These are phyloP conservation scores for Nicotiana noctiflora DNA, from an alignment of 257 asterid genomes.

Conservation along the genomic window DNA sequence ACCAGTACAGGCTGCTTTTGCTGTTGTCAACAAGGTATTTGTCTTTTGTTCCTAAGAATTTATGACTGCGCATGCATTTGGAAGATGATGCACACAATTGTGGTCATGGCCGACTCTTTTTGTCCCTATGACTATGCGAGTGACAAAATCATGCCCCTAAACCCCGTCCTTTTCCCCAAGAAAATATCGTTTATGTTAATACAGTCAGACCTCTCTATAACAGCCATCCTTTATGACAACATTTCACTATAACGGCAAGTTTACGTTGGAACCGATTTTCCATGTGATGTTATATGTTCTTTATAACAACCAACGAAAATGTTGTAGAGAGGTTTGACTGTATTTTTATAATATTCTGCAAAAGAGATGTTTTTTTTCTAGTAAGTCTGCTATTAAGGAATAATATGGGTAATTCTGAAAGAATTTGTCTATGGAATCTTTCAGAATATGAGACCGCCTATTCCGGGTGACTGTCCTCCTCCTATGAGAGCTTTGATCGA, in stretches of 20 bases:
- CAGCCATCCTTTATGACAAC: too few species aligned
- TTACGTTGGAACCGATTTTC: too few species aligned
- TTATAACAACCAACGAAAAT: too few species aligned
- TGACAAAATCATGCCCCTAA: background rate
- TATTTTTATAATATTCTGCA: background rate
- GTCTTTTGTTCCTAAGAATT: background rate
- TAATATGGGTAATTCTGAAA: background rate
- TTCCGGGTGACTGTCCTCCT: conserved; percentile 26
- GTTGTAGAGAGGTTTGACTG: too few species aligned
- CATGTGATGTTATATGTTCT: too few species aligned
- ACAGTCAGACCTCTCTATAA: background rate
- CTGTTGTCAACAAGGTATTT: conserved; percentile 32
- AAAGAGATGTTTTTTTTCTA: background rate
- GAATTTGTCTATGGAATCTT: background rate
- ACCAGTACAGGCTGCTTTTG: conserved; percentile 39
- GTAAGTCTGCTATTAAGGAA: background rate
- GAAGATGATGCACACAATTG: background rate
- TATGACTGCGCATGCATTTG: background rate
- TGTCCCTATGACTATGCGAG: background rate
- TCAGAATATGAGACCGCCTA: conserved; percentile 31
- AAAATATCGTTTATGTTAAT: background rate
- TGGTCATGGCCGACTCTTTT: background rate
- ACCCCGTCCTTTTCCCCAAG: background rate
- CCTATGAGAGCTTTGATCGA: conserved; percentile 34
- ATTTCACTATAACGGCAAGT: too few species aligned